Evolutionary conservation across 1,284 basidiomycete species (phyloP).

Genomic region (Austropuccinia psidii): DNA sequence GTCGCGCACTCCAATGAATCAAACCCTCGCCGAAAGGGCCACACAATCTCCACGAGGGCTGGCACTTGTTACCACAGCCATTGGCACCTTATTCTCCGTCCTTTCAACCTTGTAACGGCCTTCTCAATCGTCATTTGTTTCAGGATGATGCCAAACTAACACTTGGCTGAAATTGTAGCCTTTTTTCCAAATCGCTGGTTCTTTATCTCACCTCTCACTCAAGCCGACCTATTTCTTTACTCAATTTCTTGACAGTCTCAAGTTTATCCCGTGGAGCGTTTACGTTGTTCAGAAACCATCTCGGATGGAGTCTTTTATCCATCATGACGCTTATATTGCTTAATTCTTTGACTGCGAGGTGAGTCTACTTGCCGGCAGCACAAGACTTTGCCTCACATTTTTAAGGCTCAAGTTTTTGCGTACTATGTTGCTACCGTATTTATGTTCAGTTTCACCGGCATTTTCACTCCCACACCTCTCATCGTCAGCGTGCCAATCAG

Average conservation of each 20-base stretch:
- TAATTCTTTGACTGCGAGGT: constrained; percentile 26
- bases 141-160: no score
- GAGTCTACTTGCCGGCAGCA: no score
- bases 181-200: constrained; percentile 23
- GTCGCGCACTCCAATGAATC: constrained; percentile 3
- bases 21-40: background rate
- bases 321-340: background rate
- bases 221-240: constrained; percentile 5
- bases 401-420: background rate
- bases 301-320: constrained; percentile 14
- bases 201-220: constrained; percentile 18
- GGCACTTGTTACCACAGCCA: background rate
- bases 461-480: constrained; percentile 6
- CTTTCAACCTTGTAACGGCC: constrained; percentile 20
- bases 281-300: background rate
- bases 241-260: constrained; percentile 13
- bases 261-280: constrained; percentile 19
- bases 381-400: background rate
- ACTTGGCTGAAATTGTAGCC: no score
- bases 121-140: no score
- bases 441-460: background rate
- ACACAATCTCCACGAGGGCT: background rate
- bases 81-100: constrained; percentile 8
- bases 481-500: constrained; percentile 5
- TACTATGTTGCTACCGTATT: background rate